Percentiles rank a stretch among this genome's conserved stretches.
Conservation (phyloP, 2,329 filamentous ascomycete genomes). For the Alternaria ventricosa region DNA sequence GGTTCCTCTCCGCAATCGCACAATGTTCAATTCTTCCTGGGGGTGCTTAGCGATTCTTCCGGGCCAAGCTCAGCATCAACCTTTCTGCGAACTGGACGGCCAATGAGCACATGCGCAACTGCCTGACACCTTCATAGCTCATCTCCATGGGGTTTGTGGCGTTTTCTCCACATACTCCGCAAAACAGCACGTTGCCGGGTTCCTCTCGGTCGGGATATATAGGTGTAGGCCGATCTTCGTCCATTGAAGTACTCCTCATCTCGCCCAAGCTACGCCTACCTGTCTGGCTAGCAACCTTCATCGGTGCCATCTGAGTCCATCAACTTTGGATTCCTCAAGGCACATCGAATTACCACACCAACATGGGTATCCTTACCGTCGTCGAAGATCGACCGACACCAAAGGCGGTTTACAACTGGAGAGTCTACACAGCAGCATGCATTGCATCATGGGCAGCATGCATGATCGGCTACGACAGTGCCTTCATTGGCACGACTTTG, state of each 20-base stretch:
- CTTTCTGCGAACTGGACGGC: background rate
- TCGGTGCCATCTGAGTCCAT: background rate
- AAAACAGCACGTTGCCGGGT: conserved; percentile 7
- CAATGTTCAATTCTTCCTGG: background rate
- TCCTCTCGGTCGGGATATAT: conserved; percentile 15
- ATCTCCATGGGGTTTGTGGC: conserved; percentile 28
- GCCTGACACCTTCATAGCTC: background rate
- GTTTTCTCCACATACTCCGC: conserved; percentile 27
- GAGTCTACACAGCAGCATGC: conserved; percentile 61
- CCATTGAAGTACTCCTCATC: background rate
- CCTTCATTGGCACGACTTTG: conserved; percentile 78
- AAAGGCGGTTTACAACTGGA: conserved; percentile 66
- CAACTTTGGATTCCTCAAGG: background rate
- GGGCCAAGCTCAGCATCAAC: conserved; percentile 9
- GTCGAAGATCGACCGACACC: conserved; percentile 59
- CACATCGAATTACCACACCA: conserved; percentile 8
- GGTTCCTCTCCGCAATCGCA: conserved; percentile 3
- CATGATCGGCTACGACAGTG: conserved; percentile 70
- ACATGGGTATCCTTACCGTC: conserved; percentile 44
- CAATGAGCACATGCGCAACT: background rate
- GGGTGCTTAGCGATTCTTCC: conserved; percentile 9
- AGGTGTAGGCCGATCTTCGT: conserved; percentile 8
- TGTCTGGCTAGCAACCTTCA: conserved; percentile 2
- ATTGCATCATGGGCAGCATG: conserved; percentile 64
- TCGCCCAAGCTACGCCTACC: background rate